These are phyloP conservation scores for Hypsizygus marmoreus DNA, from an alignment of 768 basidiomycete species.

Conservation along the genomic window DNA sequence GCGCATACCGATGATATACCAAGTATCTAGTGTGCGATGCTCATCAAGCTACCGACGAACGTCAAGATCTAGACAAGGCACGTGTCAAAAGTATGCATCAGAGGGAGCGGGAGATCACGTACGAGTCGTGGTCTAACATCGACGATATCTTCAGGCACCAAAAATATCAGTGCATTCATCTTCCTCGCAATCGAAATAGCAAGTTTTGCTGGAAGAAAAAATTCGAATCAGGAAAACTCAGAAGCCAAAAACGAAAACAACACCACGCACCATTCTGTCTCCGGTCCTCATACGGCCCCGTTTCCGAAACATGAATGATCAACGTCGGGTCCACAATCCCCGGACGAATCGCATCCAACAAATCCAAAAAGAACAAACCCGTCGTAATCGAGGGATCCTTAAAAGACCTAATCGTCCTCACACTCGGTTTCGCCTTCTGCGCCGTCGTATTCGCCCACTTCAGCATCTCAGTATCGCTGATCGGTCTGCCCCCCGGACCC, in stretches of 20 bases:
- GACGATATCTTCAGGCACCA: constrained; percentile 97
- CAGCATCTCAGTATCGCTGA: constrained; percentile 91
- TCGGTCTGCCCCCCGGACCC: constrained; percentile 74
- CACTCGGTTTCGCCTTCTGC: constrained; percentile 61
- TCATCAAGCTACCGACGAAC: constrained; percentile 94
- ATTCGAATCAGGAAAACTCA: constrained; percentile 8
- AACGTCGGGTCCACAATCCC: constrained; percentile 93
- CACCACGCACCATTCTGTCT: constrained; percentile 82
- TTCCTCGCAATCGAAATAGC: constrained; percentile 99
- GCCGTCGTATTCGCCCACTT: constrained; percentile 95
- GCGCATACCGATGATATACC: no score
- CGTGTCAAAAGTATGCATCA: not conserved
- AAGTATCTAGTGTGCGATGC: constrained; percentile 45
- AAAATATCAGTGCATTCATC: constrained; percentile 93
- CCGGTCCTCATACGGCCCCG: constrained; percentile 81
- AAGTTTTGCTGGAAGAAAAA: constrained; percentile 70
- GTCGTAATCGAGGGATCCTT: constrained; percentile 90
- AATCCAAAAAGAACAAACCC: constrained; percentile 90
- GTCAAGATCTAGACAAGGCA: constrained; percentile 72
- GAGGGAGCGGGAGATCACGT: constrained; percentile 27
- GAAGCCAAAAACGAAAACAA: not conserved
- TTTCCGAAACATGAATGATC: constrained; percentile 60
- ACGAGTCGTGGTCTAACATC: constrained; percentile 91
- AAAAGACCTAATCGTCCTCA: constrained; percentile 81
- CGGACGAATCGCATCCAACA: constrained; percentile 87